Evolutionary conservation across 805 yeast species (phyloP), one percentile per base, ranked within the genome.

Genomic region (Hermanozyma aechmeae): DNA sequence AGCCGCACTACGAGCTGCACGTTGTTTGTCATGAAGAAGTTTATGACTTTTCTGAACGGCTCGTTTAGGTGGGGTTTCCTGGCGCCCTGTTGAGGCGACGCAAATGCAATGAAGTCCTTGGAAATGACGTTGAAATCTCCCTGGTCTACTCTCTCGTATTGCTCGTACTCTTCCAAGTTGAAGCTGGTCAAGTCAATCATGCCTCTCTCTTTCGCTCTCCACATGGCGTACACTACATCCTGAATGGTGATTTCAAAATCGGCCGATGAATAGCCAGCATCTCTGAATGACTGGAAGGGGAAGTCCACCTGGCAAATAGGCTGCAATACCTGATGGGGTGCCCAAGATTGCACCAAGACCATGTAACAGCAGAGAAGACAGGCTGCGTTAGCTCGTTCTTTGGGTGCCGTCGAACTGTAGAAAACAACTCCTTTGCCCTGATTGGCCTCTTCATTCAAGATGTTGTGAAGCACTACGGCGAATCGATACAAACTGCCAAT

Each of bases 241-340:
- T 92, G 98, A 35, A 92, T 83, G 10, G 95, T 76, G 37, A 92
- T 72, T 47, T 82, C 93, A 48, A 85, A 92, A 55, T 92, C 98
- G 2, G 97, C 95, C 33, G 78, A 78, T 2, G 96, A 83, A 56
- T 92, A 92, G 2, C 98, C 98, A 1, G 98, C 98, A 53, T 92
- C 98, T 52, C 98, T 68, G 58, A 87, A 92, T 1, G 87, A 81
- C 80, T 82, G 87, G 40, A 89, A 79, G 5, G 97, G 96, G 3
- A 95, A 95, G 28, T 81, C 86, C 5, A 78, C 73, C 53, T 92
- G 97, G 1, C 92, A 75, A 30, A 92, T 72, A 1, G 98, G 98
- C 35, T 94, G 96, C 39, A 92, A 58, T 0, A 87, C 98, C 54
- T 92, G 92, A 55, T 92, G 98, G 0, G 98, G 98, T 1, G 96